These are phyloP conservation scores for Penicillium sp. DNA, from an alignment of 2,329 filamentous ascomycete species.

Conservation along the genomic window DNA sequence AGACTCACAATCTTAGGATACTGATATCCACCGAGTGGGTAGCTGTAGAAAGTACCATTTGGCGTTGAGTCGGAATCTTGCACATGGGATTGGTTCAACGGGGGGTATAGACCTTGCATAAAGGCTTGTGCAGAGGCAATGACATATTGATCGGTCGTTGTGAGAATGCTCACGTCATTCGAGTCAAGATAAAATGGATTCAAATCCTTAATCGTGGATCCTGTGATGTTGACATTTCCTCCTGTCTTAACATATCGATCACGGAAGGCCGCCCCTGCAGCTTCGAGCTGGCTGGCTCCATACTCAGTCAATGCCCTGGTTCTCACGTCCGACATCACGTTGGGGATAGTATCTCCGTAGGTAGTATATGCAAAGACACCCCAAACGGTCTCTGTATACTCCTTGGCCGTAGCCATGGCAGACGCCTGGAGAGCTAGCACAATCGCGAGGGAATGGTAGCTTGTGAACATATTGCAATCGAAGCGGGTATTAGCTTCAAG, in stretches of 20 bases:
- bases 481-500: neutral
- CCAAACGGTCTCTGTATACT: slow-evolving; percentile 43
- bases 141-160: slow-evolving; percentile 53
- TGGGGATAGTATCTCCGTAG: slow-evolving; percentile 60
- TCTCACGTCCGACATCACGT: slow-evolving; percentile 34
- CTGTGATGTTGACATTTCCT: slow-evolving; percentile 25
- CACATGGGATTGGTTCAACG: slow-evolving; percentile 41
- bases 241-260: slow-evolving; percentile 54
- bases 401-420: slow-evolving; percentile 30
- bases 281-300: slow-evolving; percentile 59
- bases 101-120: slow-evolving; percentile 65
- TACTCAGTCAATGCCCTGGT: slow-evolving; percentile 53
- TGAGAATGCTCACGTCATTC: slow-evolving; percentile 53
- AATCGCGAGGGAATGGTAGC: slow-evolving; percentile 9
- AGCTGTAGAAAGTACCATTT: slow-evolving; percentile 53
- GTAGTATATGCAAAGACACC: slow-evolving; percentile 59
- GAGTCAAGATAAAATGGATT: slow-evolving; percentile 50
- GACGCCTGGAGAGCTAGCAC: slow-evolving; percentile 20
- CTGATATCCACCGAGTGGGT: slow-evolving; percentile 61
- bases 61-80: slow-evolving; percentile 45
- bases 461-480: slow-evolving; percentile 16
- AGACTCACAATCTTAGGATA: slow-evolving; percentile 57
- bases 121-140: slow-evolving; percentile 63
- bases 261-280: slow-evolving; percentile 57
- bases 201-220: slow-evolving; percentile 50